phyloP scores from a whole-genome alignment of 2,329 filamentous ascomycete species.

The Trichoderma hamatum region DNA sequence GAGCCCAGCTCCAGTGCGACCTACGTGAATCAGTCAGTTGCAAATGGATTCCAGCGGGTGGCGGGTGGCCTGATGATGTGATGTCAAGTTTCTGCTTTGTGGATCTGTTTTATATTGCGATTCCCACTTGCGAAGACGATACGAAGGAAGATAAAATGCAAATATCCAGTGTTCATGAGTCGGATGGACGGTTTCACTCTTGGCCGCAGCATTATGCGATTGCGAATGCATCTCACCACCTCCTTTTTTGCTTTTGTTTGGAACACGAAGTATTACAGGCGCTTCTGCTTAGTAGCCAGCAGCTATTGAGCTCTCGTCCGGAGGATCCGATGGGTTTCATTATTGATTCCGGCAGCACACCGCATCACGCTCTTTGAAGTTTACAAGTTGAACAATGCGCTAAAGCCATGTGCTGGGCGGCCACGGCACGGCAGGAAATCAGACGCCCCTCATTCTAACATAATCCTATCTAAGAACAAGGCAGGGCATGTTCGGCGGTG shows the following conservation, averaged over 20 bases:
- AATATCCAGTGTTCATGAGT: not conserved
- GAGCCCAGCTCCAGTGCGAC: not conserved
- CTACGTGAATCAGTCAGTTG: slow-evolving; percentile 17
- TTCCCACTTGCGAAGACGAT: not conserved
- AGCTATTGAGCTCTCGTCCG: slow-evolving; percentile 7
- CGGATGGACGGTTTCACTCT: not conserved
- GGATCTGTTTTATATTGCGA: slow-evolving; percentile 4
- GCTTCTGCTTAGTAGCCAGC: not conserved
- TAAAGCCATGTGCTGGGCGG: slow-evolving; percentile 1
- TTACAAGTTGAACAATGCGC: not conserved
- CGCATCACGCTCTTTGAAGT: not conserved
- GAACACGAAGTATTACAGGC: not conserved
- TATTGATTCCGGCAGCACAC: slow-evolving; percentile 11
- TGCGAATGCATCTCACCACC: not conserved
- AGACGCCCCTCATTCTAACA: not conserved
- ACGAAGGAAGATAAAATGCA: not conserved
- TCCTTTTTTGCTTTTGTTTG: not conserved
- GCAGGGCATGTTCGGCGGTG: not conserved
- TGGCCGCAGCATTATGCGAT: not conserved
- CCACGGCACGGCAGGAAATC: slow-evolving; percentile 13
- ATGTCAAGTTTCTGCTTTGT: slow-evolving; percentile 11
- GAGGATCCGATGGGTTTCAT: slow-evolving; percentile 19
- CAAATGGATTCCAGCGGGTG: not conserved
- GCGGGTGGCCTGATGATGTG: slow-evolving; percentile 14
- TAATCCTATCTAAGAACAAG: not conserved